Evolutionary conservation across 2,329 filamentous ascomycete species (phyloP).

Genomic region (Diaporthe citri): DNA sequence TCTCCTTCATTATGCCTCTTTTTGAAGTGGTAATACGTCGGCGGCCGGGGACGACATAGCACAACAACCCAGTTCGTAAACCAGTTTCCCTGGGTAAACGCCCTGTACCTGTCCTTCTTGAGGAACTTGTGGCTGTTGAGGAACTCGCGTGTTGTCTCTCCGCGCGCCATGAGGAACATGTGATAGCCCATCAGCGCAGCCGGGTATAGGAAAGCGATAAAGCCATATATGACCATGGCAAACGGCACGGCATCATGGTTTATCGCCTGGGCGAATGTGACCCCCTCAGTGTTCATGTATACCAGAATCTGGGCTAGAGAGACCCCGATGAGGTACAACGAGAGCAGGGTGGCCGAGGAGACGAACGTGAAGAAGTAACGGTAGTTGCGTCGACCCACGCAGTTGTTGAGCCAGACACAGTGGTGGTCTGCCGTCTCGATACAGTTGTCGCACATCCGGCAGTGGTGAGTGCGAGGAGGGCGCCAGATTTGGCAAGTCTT

Average conservation of each 20-base stretch:
- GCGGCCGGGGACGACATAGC: conserved; percentile 84
- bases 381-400: conserved; percentile 95
- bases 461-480: conserved; percentile 94
- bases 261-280: conserved; percentile 78
- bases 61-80: conserved; percentile 86
- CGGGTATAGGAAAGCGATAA: conserved; percentile 83
- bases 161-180: conserved; percentile 88
- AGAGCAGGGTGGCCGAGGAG: conserved; percentile 80
- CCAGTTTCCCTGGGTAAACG: conserved; percentile 84
- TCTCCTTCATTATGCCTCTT: conserved; percentile 81
- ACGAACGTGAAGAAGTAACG: conserved; percentile 98
- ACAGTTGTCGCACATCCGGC: conserved; percentile 96
- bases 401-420: conserved; percentile 99
- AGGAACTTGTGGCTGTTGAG: conserved; percentile 96
- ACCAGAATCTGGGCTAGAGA: conserved; percentile 85
- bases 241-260: conserved; percentile 83
- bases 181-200: conserved; percentile 89
- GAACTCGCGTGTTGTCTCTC: conserved; percentile 96
- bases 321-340: conserved; percentile 80
- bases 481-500: conserved; percentile 98
- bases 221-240: conserved; percentile 87
- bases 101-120: conserved; percentile 90
- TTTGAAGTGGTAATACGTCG: conserved; percentile 93
- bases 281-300: conserved; percentile 72
- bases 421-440: conserved; percentile 98